These are phyloP conservation scores for Alnus glutinosa DNA, from an alignment of 306 rosid species.

Conservation along the genomic window DNA sequence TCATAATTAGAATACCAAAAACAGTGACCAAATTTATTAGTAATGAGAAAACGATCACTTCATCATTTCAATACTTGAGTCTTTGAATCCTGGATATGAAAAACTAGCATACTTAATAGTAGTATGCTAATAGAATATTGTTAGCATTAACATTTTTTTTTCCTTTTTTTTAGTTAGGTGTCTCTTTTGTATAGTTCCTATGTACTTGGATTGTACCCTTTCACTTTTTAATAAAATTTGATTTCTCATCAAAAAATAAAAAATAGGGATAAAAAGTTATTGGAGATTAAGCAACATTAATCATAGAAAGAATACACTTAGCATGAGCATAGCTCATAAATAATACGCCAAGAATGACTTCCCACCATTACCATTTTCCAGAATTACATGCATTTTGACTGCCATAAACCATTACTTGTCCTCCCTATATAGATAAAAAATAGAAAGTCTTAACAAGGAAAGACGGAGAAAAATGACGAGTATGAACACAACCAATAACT, in stretches of 20 bases:
- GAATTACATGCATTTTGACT: not conserved
- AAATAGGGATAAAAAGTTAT: too few relatives aligned
- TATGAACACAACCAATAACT: not conserved
- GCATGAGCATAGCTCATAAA: not conserved
- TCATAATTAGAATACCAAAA: slow-evolving; percentile 29
- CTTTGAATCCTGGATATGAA: slow-evolving; percentile 1
- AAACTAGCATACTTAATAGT: not conserved
- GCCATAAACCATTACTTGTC: not conserved
- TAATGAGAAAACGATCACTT: slow-evolving; percentile 5
- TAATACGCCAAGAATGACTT: slow-evolving; percentile 12
- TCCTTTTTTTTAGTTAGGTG: not conserved
- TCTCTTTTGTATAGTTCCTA: too few relatives aligned
- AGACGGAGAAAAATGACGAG: not conserved
- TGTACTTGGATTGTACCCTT: too few relatives aligned
- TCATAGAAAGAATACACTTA: not conserved
- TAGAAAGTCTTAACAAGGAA: not conserved
- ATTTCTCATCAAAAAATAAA: too few relatives aligned
- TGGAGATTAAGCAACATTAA: not conserved
- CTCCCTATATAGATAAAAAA: not conserved
- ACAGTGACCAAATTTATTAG: not conserved
- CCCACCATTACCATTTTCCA: slow-evolving; percentile 1
- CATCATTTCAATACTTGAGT: slow-evolving; percentile 2
- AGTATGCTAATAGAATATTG: not conserved
- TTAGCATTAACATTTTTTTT: not conserved
- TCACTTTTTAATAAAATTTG: too few relatives aligned